Conservation (phyloP, 2,329 filamentous ascomycete species). For the Neoarthrinium moseri region DNA sequence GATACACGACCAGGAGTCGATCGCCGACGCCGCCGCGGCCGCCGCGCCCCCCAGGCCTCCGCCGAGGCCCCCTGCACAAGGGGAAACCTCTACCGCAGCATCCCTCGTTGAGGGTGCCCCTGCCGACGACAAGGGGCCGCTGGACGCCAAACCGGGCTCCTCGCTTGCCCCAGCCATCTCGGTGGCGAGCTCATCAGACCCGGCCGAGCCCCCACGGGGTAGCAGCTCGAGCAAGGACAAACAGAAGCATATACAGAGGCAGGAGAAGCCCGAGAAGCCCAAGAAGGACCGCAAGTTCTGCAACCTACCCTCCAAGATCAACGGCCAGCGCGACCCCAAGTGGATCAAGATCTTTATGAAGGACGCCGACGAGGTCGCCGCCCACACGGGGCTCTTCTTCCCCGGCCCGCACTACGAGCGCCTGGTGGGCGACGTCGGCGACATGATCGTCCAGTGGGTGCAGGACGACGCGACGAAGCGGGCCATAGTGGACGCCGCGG, state of each 20-base stretch:
- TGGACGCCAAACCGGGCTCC: no score
- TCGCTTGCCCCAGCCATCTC: no score
- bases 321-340: conserved; percentile 61
- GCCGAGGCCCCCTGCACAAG: not conserved
- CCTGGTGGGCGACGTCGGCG: conserved; percentile 73
- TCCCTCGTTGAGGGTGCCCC: no score
- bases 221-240: conserved; percentile 13
- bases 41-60: not conserved
- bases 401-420: conserved; percentile 70
- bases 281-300: conserved; percentile 75
- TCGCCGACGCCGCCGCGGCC: conserved; percentile 2
- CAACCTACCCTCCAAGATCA: conserved; percentile 58
- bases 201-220: not conserved
- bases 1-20: conserved; percentile 27
- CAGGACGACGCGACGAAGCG: conserved; percentile 55
- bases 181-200: no score
- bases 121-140: no score
- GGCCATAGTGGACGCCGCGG: no score
- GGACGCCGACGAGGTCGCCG: conserved; percentile 79
- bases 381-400: conserved; percentile 81
- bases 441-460: conserved; percentile 68
- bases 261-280: conserved; percentile 21
- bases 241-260: conserved; percentile 18
- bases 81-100: not conserved
- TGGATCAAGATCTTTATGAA: conserved; percentile 84